Conservation (phyloP, 129 eudicot genomes). For the Escallonia rubra region DNA sequence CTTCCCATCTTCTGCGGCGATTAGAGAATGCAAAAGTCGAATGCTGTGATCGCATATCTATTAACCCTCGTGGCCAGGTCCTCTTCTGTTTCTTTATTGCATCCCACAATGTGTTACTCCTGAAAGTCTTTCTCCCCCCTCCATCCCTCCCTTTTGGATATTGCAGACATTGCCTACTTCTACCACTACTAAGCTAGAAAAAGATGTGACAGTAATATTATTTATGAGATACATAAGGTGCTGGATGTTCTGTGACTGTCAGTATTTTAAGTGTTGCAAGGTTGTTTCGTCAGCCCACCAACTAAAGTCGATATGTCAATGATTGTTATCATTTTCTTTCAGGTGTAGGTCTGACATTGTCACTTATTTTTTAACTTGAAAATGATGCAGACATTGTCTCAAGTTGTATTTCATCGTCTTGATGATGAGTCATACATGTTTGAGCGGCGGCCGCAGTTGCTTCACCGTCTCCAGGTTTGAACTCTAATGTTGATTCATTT, state of each 20-base stretch:
- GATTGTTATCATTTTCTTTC: background rate
- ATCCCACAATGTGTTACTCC: background rate
- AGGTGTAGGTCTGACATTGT: background rate
- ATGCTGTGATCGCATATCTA: slow-evolving; percentile 82
- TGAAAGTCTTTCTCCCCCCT: background rate
- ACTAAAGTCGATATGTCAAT: background rate
- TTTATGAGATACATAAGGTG: no score
- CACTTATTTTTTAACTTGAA: background rate
- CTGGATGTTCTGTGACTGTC: no score
- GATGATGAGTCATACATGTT: slow-evolving; percentile 74
- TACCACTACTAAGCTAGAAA: background rate
- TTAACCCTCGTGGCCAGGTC: slow-evolving; percentile 92
- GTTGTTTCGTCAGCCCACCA: background rate
- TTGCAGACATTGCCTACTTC: background rate
- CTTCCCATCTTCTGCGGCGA: slow-evolving; percentile 70
- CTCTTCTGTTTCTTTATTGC: slow-evolving; percentile 1
- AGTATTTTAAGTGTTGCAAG: background rate
- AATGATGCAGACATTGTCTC: slow-evolving; percentile 67
- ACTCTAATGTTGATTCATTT: background rate
- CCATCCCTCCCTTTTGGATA: background rate
- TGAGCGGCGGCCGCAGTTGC: slow-evolving; percentile 81
- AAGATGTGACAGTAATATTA: background rate
- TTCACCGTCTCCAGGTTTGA: slow-evolving; percentile 92
- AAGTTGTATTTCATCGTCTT: slow-evolving; percentile 75
- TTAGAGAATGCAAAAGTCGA: slow-evolving; percentile 68